phyloP scores from a whole-genome alignment of 768 basidiomycete genomes.

The Psilocybe subaeruginosa region DNA sequence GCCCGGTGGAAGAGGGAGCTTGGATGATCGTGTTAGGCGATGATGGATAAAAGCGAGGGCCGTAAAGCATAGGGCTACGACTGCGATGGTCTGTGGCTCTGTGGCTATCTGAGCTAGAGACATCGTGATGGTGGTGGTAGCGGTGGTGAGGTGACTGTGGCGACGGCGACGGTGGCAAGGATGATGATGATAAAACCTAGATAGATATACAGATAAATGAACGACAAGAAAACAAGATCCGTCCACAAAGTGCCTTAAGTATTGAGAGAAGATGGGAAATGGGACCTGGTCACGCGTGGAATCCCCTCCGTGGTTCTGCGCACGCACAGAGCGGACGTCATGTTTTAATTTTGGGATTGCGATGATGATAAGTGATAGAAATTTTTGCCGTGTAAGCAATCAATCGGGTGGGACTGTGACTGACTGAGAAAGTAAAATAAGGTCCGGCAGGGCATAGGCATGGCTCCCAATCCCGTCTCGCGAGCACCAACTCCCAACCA shows the following conservation, averaged over 20 bases:
- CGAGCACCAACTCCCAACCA: background rate
- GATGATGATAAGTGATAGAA: background rate
- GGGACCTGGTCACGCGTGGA: constrained; percentile 12
- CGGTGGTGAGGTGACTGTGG: background rate
- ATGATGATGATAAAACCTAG: background rate
- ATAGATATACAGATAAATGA: background rate
- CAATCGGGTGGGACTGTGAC: constrained; percentile 7
- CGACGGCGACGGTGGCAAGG: background rate
- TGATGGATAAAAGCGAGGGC: constrained; percentile 33
- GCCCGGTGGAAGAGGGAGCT: constrained; percentile 42
- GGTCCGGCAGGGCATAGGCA: constrained; percentile 11
- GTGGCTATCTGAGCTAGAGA: constrained; percentile 17
- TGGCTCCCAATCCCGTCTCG: background rate
- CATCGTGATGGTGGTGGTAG: background rate
- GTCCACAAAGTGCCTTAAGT: constrained; percentile 10
- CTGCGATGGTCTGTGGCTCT: constrained; percentile 33
- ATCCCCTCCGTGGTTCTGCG: background rate
- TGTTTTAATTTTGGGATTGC: background rate
- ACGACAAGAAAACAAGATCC: constrained; percentile 13
- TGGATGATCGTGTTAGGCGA: constrained; percentile 21
- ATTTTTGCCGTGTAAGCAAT: constrained; percentile 3
- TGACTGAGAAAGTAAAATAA: constrained; percentile 7
- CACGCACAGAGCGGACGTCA: constrained; percentile 5
- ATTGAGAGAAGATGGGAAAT: background rate
- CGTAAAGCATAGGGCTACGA: constrained; percentile 30